phyloP scores from a whole-genome alignment of 2,329 filamentous ascomycete genomes.

The Alternaria gaisen region DNA sequence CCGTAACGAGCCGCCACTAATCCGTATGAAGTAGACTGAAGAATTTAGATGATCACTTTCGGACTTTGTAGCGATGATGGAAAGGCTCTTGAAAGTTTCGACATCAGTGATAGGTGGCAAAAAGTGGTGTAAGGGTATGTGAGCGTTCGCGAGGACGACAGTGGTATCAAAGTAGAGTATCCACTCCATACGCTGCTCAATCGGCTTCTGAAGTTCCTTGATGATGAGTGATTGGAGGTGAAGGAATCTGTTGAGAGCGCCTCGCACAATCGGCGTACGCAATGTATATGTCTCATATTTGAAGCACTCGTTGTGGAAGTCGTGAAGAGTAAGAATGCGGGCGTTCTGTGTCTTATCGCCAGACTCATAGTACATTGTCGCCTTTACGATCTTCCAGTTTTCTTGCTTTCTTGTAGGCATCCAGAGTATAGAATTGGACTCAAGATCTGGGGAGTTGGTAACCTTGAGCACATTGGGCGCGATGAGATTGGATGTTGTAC shows the following conservation, averaged over 20 bases:
- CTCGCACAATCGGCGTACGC: constrained; percentile 41
- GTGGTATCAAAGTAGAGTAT: constrained; percentile 27
- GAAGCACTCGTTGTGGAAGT: background rate
- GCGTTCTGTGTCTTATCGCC: background rate
- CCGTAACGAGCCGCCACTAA: constrained; percentile 5
- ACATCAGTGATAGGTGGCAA: constrained; percentile 32
- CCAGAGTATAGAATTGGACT: background rate
- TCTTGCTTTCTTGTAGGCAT: background rate
- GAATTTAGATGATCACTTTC: constrained; percentile 32
- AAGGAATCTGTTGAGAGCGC: constrained; percentile 49
- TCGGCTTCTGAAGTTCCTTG: constrained; percentile 28
- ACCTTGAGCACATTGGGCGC: background rate
- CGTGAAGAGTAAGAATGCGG: background rate
- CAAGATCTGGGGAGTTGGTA: background rate
- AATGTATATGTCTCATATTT: constrained; percentile 50
- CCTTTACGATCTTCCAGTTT: background rate
- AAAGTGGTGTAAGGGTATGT: constrained; percentile 43
- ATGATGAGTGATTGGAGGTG: constrained; percentile 38
- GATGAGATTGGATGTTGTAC: background rate
- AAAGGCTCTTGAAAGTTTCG: constrained; percentile 27
- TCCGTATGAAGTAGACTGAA: constrained; percentile 36
- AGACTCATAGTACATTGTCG: background rate
- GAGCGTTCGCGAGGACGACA: constrained; percentile 42
- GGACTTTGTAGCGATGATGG: constrained; percentile 37
- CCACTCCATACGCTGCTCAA: constrained; percentile 36